Conservation (phyloP, 2,329 filamentous ascomycete species). For the Verticillium zaregamsianum region DNA sequence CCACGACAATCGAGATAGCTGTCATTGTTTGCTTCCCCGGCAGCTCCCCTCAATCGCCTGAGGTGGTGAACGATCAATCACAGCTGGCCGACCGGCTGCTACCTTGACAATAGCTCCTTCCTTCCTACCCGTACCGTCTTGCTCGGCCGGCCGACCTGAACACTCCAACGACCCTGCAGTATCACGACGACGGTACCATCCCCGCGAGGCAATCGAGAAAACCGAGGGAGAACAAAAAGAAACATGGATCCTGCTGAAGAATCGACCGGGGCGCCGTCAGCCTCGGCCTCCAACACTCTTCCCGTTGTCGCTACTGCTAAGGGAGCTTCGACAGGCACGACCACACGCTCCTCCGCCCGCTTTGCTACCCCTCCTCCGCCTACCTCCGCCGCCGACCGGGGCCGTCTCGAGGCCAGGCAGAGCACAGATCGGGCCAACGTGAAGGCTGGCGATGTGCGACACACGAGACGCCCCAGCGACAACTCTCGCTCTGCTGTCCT, state of each 20-base stretch:
- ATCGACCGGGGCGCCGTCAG: background rate
- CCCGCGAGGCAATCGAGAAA: too few relatives aligned
- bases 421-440: constrained; percentile 29
- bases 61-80: background rate
- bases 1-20: background rate
- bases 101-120: background rate
- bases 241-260: background rate
- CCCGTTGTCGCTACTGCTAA: constrained; percentile 16
- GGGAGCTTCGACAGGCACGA: constrained; percentile 26
- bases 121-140: background rate
- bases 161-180: background rate
- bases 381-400: constrained; percentile 28
- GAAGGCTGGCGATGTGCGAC: constrained; percentile 25
- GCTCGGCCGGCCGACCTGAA: background rate
- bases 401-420: constrained; percentile 35
- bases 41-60: background rate
- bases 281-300: background rate
- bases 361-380: constrained; percentile 41
- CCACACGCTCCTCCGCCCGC: constrained; percentile 25
- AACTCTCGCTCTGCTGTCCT: constrained; percentile 31
- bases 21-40: background rate
- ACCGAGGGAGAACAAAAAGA: background rate
- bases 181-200: background rate
- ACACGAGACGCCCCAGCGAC: constrained; percentile 29
- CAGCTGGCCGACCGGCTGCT: background rate